phyloP scores from a whole-genome alignment of 345 rosid genomes.

The Eucalyptus grandis region DNA sequence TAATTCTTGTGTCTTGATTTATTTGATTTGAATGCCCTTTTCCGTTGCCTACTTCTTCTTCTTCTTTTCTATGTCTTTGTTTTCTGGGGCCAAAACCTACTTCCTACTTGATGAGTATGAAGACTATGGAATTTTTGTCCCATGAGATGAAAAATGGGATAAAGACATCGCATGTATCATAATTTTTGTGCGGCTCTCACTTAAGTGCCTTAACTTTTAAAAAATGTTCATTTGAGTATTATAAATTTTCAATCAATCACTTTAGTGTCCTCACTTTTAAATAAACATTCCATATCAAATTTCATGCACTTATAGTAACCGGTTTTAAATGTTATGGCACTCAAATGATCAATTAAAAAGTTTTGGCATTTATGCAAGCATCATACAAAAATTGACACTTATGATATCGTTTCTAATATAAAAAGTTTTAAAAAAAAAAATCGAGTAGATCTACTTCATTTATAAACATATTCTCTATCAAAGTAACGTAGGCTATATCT shows the following conservation, averaged over 20 bases:
- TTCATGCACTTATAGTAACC: neutral
- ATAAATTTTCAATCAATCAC: no score
- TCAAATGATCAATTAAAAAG: no score
- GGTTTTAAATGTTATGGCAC: accelerated
- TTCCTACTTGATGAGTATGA: neutral
- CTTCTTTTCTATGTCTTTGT: neutral
- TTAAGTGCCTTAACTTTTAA: neutral
- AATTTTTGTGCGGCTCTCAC: neutral
- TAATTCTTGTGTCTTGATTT: neutral
- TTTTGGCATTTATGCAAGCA: no score
- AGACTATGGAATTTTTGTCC: neutral
- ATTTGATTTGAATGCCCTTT: neutral
- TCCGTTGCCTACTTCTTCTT: neutral
- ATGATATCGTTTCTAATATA: neutral
- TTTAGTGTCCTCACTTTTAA: no score
- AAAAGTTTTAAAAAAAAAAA: no score
- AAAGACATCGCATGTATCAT: neutral
- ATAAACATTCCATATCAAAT: neutral
- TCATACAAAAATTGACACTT: neutral
- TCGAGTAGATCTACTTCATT: no score
- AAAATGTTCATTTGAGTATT: no score
- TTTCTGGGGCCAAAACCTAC: neutral
- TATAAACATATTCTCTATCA: no score
- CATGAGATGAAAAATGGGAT: neutral
- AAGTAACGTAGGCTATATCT: neutral